Percentiles rank a stretch among this genome's conserved stretches.
These are phyloP conservation scores for Tolypocladium guangdongense DNA, from an alignment of 2,329 filamentous ascomycete genomes.

Conservation along the genomic window DNA sequence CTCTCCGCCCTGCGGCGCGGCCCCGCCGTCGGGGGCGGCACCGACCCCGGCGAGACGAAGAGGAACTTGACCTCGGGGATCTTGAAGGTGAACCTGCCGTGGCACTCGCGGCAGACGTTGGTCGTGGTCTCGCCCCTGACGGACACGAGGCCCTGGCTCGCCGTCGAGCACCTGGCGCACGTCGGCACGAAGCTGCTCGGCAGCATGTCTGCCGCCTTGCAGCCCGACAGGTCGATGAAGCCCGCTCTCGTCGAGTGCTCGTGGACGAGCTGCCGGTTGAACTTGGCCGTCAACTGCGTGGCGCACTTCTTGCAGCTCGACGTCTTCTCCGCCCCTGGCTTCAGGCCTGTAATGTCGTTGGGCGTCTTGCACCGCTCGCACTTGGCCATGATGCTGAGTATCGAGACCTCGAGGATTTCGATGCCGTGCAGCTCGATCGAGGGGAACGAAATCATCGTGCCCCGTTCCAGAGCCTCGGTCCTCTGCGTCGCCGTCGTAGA, in stretches of 20 bases:
- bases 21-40: conserved; percentile 26
- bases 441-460: conserved; percentile 71
- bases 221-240: conserved; percentile 67
- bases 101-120: conserved; percentile 70
- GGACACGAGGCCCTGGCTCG: conserved; percentile 56
- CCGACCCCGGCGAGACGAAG: conserved; percentile 48
- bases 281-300: conserved; percentile 39
- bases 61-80: conserved; percentile 72
- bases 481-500: conserved; percentile 4
- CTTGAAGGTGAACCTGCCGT: conserved; percentile 69
- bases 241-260: conserved; percentile 63
- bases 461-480: conserved; percentile 41
- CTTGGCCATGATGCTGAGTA: conserved; percentile 60
- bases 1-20: conserved; percentile 38
- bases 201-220: conserved; percentile 64
- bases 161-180: conserved; percentile 63
- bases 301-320: conserved; percentile 50
- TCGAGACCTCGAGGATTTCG: conserved; percentile 59
- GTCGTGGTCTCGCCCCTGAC: conserved; percentile 63
- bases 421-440: conserved; percentile 66
- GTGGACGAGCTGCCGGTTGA: conserved; percentile 62
- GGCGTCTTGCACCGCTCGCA: conserved; percentile 69
- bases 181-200: conserved; percentile 72
- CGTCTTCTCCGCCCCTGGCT: conserved; percentile 39
- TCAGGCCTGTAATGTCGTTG: conserved; percentile 58